phyloP scores from a whole-genome alignment of 1,139 yeast species.

The Saccharomyces hybrid region DNA sequence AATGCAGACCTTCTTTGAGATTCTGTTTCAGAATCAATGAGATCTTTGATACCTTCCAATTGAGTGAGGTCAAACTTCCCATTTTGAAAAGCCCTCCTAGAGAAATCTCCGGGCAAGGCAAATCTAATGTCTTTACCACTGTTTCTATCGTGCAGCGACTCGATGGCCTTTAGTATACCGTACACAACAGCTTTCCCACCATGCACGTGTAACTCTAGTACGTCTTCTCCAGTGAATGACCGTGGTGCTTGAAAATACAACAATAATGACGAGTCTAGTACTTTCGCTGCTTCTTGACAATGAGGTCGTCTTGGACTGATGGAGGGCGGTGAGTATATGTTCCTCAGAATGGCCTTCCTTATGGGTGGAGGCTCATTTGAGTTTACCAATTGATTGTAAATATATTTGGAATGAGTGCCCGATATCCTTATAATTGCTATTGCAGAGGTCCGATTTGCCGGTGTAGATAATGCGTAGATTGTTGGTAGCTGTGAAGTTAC shows the following conservation, averaged over 20 bases:
- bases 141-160: slow-evolving; percentile 37
- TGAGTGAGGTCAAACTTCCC: slow-evolving; percentile 68
- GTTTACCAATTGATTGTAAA: slow-evolving; percentile 34
- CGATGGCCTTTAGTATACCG: slow-evolving; percentile 61
- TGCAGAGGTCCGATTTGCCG: slow-evolving; percentile 66
- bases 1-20: slow-evolving; percentile 72
- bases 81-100: slow-evolving; percentile 71
- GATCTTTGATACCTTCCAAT: slow-evolving; percentile 80
- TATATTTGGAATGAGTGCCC: slow-evolving; percentile 52
- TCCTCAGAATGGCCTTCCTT: slow-evolving; percentile 51
- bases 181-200: slow-evolving; percentile 86
- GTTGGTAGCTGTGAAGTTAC: slow-evolving; percentile 40
- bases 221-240: slow-evolving; percentile 92
- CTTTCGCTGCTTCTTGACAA: slow-evolving; percentile 14
- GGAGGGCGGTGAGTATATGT: slow-evolving; percentile 39
- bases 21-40: slow-evolving; percentile 94
- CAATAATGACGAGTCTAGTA: slow-evolving; percentile 73
- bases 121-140: slow-evolving; percentile 48
- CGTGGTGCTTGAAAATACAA: slow-evolving; percentile 63
- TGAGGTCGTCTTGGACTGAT: background rate
- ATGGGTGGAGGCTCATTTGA: slow-evolving; percentile 37
- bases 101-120: slow-evolving; percentile 93
- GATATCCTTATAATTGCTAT: slow-evolving; percentile 80
- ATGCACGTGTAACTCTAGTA: slow-evolving; percentile 79
- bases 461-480: slow-evolving; percentile 83